Evolutionary conservation across 2,329 filamentous ascomycete species (phyloP).

Genomic region (Sporothrix mexicana): DNA sequence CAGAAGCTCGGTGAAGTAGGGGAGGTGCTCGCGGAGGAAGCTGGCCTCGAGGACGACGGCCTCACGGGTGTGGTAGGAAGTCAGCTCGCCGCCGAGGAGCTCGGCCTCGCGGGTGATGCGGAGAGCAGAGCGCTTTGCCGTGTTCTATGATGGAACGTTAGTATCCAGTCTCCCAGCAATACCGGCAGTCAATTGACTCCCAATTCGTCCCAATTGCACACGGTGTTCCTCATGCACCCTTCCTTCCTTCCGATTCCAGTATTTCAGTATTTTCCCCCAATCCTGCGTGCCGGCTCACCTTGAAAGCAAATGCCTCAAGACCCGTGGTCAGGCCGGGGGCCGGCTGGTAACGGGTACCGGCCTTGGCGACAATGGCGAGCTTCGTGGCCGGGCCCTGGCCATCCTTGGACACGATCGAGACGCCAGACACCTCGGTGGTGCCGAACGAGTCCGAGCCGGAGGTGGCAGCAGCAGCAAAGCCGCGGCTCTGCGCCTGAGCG

Average conservation of each 20-base stretch:
- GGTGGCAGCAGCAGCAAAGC: slow-evolving; percentile 59
- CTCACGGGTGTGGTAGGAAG: slow-evolving; percentile 88
- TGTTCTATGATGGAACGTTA: slow-evolving; percentile 65
- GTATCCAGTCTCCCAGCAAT: neutral
- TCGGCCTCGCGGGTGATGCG: slow-evolving; percentile 95
- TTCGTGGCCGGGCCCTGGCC: slow-evolving; percentile 86
- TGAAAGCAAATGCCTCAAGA: slow-evolving; percentile 95
- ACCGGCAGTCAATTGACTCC: neutral
- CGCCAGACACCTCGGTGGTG: slow-evolving; percentile 79
- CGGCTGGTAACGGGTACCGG: slow-evolving; percentile 90
- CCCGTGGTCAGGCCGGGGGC: slow-evolving; percentile 88
- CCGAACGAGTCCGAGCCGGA: slow-evolving; percentile 78
- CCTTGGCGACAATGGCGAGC: slow-evolving; percentile 90
- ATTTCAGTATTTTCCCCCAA: neutral
- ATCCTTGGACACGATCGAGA: slow-evolving; percentile 94
- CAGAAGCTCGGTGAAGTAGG: slow-evolving; percentile 95
- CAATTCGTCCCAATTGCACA: neutral
- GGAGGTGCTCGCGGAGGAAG: slow-evolving; percentile 93
- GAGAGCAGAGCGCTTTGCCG: slow-evolving; percentile 83
- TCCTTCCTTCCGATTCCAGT: neutral
- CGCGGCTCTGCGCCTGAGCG: slow-evolving; percentile 58
- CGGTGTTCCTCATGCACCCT: neutral
- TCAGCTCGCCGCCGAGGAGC: slow-evolving; percentile 89
- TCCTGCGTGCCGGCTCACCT: slow-evolving; percentile 62
- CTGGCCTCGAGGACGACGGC: slow-evolving; percentile 89